These are phyloP conservation scores for Ilyonectria sp. DNA, from an alignment of 2,329 filamentous ascomycete species.

Conservation along the genomic window DNA sequence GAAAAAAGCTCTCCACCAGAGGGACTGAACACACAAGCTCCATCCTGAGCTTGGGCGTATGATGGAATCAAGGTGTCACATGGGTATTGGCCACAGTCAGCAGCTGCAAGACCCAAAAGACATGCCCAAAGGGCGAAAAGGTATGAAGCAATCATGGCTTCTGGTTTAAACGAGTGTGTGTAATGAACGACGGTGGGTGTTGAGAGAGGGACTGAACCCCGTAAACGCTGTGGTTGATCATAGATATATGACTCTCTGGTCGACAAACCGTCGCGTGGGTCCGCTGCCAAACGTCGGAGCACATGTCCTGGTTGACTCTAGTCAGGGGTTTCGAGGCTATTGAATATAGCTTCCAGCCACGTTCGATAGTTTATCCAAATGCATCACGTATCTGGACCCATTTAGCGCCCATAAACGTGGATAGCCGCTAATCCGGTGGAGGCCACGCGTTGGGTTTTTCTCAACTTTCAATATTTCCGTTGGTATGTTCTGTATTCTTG, in stretches of 20 bases:
- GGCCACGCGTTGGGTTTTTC: background rate
- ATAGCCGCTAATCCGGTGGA: background rate
- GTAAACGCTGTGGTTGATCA: background rate
- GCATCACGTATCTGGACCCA: background rate
- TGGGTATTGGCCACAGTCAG: conserved; percentile 6
- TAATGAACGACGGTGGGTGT: background rate
- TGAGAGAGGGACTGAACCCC: background rate
- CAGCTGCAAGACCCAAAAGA: conserved; percentile 5
- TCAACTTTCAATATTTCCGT: background rate
- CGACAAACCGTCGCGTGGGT: background rate
- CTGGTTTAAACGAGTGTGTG: background rate
- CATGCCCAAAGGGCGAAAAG: conserved; percentile 11
- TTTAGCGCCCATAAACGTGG: background rate
- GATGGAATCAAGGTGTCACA: conserved; percentile 16
- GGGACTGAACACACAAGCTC: conserved; percentile 3
- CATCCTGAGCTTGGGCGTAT: background rate
- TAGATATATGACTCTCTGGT: conserved; percentile 4
- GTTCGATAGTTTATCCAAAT: conserved; percentile 1
- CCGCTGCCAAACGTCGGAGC: background rate
- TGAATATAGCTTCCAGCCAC: background rate
- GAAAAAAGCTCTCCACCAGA: background rate
- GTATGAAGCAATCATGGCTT: conserved; percentile 16
- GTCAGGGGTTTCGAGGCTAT: background rate
- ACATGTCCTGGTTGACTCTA: background rate
- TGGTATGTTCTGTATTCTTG: no score